Evolutionary conservation across 192 early-diverging fungal species (phyloP).

Genomic region (Bifiguratus adelaidae): DNA sequence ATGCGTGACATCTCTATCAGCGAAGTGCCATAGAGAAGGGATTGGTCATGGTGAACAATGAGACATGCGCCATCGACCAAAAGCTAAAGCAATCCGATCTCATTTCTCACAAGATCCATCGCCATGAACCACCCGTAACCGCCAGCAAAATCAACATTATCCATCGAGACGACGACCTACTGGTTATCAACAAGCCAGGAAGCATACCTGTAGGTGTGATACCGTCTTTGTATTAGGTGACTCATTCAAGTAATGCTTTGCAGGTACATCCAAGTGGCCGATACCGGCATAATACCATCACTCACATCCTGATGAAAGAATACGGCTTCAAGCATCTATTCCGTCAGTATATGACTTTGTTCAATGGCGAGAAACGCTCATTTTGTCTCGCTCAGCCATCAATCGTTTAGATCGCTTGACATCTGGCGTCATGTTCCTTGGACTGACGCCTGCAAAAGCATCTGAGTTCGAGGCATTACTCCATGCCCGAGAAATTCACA

Average conservation of each 20-base stretch:
- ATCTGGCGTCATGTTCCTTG: constrained; percentile 83
- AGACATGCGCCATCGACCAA: constrained; percentile 40
- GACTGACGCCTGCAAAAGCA: constrained; percentile 42
- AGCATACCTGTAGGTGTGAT: constrained; percentile 63
- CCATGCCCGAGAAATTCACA: constrained; percentile 53
- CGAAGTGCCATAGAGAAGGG: constrained; percentile 68
- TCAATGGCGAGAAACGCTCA: no score
- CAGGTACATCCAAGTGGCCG: constrained; percentile 67
- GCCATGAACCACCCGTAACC: constrained; percentile 91
- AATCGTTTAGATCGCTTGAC: constrained; percentile 93
- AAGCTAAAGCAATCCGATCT: constrained; percentile 69
- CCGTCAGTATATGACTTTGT: constrained; percentile 31
- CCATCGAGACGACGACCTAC: constrained; percentile 42
- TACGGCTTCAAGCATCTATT: constrained; percentile 41
- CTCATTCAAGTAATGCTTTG: neutral
- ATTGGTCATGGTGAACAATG: constrained; percentile 70
- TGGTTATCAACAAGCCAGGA: constrained; percentile 85
- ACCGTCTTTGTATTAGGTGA: neutral
- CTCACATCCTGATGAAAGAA: constrained; percentile 55
- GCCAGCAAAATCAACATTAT: constrained; percentile 54
- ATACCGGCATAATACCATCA: constrained; percentile 81
- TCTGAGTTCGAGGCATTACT: constrained; percentile 55
- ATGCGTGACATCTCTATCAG: constrained; percentile 9
- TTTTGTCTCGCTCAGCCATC: constrained; percentile 35
- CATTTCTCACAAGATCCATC: constrained; percentile 75